phyloP scores from a whole-genome alignment of 2,329 filamentous ascomycete species.

The Nemania sp. region DNA sequence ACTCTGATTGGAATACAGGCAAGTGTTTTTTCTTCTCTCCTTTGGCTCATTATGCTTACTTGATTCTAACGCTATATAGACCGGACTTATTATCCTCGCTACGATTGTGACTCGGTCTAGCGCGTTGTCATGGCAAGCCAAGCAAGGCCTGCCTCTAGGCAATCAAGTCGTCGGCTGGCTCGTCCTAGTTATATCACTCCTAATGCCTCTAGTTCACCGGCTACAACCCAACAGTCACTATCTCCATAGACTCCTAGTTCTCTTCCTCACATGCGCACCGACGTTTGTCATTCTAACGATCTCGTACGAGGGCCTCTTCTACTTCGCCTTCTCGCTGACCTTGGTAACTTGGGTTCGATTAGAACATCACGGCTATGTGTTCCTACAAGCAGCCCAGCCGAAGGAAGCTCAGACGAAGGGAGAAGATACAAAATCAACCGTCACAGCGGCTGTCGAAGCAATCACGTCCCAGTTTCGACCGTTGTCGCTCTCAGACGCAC shows the following conservation, averaged over 20 bases:
- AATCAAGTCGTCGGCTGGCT: constrained; percentile 88
- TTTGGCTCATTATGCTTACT: constrained; percentile 24
- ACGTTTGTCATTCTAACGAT: constrained; percentile 96
- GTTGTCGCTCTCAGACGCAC: constrained; percentile 79
- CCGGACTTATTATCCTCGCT: constrained; percentile 78
- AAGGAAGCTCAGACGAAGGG: constrained; percentile 24
- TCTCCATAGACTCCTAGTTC: constrained; percentile 82
- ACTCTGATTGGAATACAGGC: constrained; percentile 69
- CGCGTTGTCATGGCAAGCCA: constrained; percentile 81
- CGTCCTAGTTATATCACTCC: constrained; percentile 75
- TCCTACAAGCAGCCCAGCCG: constrained; percentile 39
- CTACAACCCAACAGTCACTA: constrained; percentile 84
- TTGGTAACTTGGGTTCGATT: constrained; percentile 90
- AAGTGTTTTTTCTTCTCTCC: constrained; percentile 34
- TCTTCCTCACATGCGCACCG: constrained; percentile 91
- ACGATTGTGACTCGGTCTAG: constrained; percentile 88
- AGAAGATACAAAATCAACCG: constrained; percentile 25
- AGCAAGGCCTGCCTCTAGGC: constrained; percentile 80
- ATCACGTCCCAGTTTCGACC: constrained; percentile 57
- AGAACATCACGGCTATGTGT: constrained; percentile 74
- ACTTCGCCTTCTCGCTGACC: constrained; percentile 82
- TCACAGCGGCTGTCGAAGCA: constrained; percentile 25
- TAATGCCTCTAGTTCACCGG: constrained; percentile 80
- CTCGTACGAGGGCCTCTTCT: constrained; percentile 96
- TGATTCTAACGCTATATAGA: constrained; percentile 43